phyloP scores from a whole-genome alignment of 148 eudicot genomes.

The Talinum fruticosum region DNA sequence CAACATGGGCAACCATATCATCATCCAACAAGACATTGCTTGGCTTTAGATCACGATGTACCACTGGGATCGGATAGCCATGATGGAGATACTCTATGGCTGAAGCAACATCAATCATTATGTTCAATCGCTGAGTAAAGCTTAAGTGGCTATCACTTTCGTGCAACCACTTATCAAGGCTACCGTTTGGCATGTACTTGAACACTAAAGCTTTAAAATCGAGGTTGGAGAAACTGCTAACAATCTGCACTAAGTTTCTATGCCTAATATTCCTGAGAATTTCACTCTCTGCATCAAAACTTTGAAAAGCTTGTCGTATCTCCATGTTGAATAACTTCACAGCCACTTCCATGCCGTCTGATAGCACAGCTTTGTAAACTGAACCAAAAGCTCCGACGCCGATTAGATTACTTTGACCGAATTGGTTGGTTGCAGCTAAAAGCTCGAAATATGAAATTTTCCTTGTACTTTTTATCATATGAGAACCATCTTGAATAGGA shows the following conservation, averaged over 20 bases:
- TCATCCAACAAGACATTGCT: neutral
- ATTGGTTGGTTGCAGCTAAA: neutral
- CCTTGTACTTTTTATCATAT: neutral
- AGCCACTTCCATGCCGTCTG: constrained; percentile 19
- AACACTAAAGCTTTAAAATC: constrained; percentile 1
- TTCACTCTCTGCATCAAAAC: constrained; percentile 19
- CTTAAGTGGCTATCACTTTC: neutral
- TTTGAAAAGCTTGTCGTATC: neutral
- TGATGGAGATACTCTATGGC: neutral
- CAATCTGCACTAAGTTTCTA: neutral
- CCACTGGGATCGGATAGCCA: neutral
- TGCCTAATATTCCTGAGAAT: constrained; percentile 17
- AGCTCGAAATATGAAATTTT: neutral
- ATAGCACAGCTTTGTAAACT: constrained; percentile 19
- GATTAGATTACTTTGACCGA: constrained; percentile 13
- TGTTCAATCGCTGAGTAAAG: neutral
- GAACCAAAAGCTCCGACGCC: constrained; percentile 25
- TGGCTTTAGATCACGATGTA: neutral
- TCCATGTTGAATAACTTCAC: constrained; percentile 16
- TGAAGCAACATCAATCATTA: neutral
- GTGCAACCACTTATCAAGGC: neutral
- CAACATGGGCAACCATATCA: neutral
- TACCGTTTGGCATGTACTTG: neutral
- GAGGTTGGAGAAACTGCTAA: neutral
- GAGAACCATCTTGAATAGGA: neutral